A percentile compares a stretch with the other conserved stretches of the same genome.
Conservation (phyloP, 176 grass and related monocot genomes). For the Carex myosuroides region DNA sequence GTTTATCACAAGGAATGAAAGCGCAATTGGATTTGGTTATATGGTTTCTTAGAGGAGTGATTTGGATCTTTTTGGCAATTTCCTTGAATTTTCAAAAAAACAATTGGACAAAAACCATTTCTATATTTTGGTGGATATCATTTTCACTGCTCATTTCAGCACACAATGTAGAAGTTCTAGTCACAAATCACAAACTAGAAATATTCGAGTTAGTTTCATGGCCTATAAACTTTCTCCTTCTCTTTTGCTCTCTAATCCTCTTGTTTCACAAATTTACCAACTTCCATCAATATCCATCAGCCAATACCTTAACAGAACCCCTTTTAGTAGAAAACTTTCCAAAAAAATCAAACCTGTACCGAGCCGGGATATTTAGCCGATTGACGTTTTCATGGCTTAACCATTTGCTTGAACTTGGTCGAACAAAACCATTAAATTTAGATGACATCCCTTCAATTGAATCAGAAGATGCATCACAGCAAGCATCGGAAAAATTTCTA, state of each 20-base stretch:
- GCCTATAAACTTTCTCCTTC: slow-evolving; percentile 47
- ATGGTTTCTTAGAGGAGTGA: slow-evolving; percentile 33
- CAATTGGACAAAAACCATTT: slow-evolving; percentile 18
- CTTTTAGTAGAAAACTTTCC: slow-evolving; percentile 26
- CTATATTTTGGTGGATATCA: slow-evolving; percentile 60
- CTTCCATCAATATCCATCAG: not conserved
- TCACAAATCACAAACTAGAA: not conserved
- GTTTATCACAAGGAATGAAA: not conserved
- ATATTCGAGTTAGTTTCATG: slow-evolving; percentile 43
- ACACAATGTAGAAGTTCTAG: slow-evolving; percentile 39
- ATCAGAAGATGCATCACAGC: slow-evolving; percentile 41
- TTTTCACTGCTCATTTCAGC: slow-evolving; percentile 50
- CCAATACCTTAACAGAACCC: slow-evolving; percentile 31
- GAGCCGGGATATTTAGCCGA: slow-evolving; percentile 41
- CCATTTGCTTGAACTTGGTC: slow-evolving; percentile 55
- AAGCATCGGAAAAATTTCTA: slow-evolving; percentile 34
- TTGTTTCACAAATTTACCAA: not conserved
- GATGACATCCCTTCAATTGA: slow-evolving; percentile 57
- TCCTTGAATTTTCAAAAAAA: slow-evolving; percentile 49
- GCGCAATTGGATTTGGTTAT: not conserved
- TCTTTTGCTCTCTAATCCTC: slow-evolving; percentile 35
- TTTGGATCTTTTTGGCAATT: slow-evolving; percentile 39
- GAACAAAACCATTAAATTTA: slow-evolving; percentile 53
- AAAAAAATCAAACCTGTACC: slow-evolving; percentile 31
- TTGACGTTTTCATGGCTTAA: slow-evolving; percentile 83